Evolutionary conservation across 2,329 filamentous ascomycete species (phyloP), one percentile per base, ranked within the genome.

Genomic region (Cladosporium velox): DNA sequence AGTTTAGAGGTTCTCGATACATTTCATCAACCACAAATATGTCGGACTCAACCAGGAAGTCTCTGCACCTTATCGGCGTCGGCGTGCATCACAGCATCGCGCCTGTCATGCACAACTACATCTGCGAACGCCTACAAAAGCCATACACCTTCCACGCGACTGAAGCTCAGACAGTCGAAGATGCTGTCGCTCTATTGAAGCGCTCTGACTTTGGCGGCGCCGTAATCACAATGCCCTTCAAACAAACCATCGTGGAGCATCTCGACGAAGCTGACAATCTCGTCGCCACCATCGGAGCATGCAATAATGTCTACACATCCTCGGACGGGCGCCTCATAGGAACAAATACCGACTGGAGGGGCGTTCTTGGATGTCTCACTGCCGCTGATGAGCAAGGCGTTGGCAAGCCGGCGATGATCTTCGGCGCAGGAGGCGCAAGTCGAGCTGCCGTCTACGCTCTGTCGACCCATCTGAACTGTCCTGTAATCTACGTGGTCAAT

Each of bases 171-270:
- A 75, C 74, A 0, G 67, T 81, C 1, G 71, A 79, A 6, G 74
- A 77, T 2, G 70, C 77, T 0, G 44, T 79, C 6, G 26, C 63
- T 0, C 68, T 79, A 3, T 75, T 77, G 58, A 66, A 67, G 3
- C 66, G 70, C 8, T 69, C 75, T 1, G 71, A 68, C 41, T 77
- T 76, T 47, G 75, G 73, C 18, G 78, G 77, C 21, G 28, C 30
- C 10, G 77, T 78, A 6, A 74, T 79, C 6, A 81, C 79, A 1
- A 82, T 82, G 80, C 80, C 80, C 0, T 81, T 78, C 74, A 82
- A 80, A 67, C 77, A 73, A 63, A 70, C 72, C 30, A 67, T 78
- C 51, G 76, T 79, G 71, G 51, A 74, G 12, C 73, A 74, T 38
- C 73, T 81, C 10, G 77, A 81, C 64, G 74, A 72, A 1, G 68